Evolutionary conservation across 192 early-diverging fungal species (phyloP).

Genomic region (Coemansia sp.): DNA sequence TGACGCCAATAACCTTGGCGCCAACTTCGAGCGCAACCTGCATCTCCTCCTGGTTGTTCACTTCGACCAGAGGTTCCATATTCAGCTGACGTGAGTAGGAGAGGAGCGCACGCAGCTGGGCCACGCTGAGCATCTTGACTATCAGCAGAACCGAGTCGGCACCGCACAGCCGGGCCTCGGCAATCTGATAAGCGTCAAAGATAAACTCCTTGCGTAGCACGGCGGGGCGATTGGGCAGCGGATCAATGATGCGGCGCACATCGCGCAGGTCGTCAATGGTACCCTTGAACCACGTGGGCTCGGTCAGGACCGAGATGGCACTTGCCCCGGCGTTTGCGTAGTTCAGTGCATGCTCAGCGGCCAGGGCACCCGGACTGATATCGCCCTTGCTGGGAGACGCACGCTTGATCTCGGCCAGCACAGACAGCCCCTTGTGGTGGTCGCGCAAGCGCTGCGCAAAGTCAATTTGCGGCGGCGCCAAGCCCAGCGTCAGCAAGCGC

Average conservation of each 20-base stretch:
- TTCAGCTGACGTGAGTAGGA: slow-evolving; percentile 69
- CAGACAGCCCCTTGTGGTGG: slow-evolving; percentile 51
- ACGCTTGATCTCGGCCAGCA: slow-evolving; percentile 98
- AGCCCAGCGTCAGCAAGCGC: slow-evolving; percentile 58
- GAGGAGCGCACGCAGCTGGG: slow-evolving; percentile 65
- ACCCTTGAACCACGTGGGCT: slow-evolving; percentile 99
- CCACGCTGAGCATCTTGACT: slow-evolving; percentile 82
- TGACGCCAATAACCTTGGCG: slow-evolving; percentile 90
- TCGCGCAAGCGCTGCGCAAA: slow-evolving; percentile 65
- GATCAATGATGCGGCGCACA: slow-evolving; percentile 69
- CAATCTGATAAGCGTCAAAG: slow-evolving; percentile 90
- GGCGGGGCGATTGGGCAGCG: slow-evolving; percentile 73
- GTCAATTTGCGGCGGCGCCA: slow-evolving; percentile 75
- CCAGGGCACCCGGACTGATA: slow-evolving; percentile 78
- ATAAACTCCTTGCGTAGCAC: slow-evolving; percentile 97
- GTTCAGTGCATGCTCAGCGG: slow-evolving; percentile 76
- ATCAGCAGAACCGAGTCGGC: slow-evolving; percentile 96
- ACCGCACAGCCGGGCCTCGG: slow-evolving; percentile 91
- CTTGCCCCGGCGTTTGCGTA: slow-evolving; percentile 90
- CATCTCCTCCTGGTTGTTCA: slow-evolving; percentile 91
- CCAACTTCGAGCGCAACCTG: slow-evolving; percentile 72
- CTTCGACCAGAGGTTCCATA: slow-evolving; percentile 99
- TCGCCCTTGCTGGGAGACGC: slow-evolving; percentile 94
- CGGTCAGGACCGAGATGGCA: slow-evolving; percentile 95
- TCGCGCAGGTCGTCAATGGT: slow-evolving; percentile 84